These are phyloP conservation scores for Ampelocalamus luodianensis DNA, from an alignment of 176 grass and related monocot species.

Conservation along the genomic window DNA sequence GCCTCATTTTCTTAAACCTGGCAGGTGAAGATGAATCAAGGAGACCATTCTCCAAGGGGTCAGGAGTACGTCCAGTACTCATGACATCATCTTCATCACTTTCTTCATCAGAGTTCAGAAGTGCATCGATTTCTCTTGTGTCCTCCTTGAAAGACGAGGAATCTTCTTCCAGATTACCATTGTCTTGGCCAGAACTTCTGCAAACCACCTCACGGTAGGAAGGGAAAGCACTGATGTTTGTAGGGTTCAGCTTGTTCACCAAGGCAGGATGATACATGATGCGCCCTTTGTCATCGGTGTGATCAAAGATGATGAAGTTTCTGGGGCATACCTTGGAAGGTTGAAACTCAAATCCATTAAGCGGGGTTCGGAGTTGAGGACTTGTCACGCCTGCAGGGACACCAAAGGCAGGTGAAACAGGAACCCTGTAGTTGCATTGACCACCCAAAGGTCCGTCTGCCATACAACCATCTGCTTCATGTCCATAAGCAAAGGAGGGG, in stretches of 20 bases:
- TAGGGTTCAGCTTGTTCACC: slow-evolving; percentile 49
- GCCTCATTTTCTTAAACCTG: slow-evolving; percentile 24
- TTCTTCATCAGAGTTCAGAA: slow-evolving; percentile 65
- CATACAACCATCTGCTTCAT: slow-evolving; percentile 46
- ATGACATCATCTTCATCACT: slow-evolving; percentile 66
- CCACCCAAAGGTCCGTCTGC: slow-evolving; percentile 34
- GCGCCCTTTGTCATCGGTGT: slow-evolving; percentile 48
- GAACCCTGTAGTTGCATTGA: slow-evolving; percentile 38
- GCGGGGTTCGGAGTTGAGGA: slow-evolving; percentile 40
- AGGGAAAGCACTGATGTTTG: slow-evolving; percentile 29
- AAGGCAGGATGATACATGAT: slow-evolving; percentile 74
- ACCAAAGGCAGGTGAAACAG: slow-evolving; percentile 35
- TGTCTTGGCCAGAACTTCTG: slow-evolving; percentile 29
- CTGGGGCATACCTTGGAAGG: slow-evolving; percentile 67
- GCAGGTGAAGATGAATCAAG: slow-evolving; percentile 41
- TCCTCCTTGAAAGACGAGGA: slow-evolving; percentile 68
- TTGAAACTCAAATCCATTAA: slow-evolving; percentile 56
- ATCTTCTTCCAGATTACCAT: slow-evolving; percentile 39
- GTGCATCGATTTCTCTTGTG: slow-evolving; percentile 69
- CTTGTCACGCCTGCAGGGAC: slow-evolving; percentile 19
- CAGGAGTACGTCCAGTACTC: slow-evolving; percentile 73
- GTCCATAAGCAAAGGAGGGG: slow-evolving; percentile 35
- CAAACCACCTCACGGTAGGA: slow-evolving; percentile 35
- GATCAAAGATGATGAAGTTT: slow-evolving; percentile 79
- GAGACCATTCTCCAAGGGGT: slow-evolving; percentile 31